phyloP scores from a whole-genome alignment of 139 green algal genomes.

The Chlorella sp. region DNA sequence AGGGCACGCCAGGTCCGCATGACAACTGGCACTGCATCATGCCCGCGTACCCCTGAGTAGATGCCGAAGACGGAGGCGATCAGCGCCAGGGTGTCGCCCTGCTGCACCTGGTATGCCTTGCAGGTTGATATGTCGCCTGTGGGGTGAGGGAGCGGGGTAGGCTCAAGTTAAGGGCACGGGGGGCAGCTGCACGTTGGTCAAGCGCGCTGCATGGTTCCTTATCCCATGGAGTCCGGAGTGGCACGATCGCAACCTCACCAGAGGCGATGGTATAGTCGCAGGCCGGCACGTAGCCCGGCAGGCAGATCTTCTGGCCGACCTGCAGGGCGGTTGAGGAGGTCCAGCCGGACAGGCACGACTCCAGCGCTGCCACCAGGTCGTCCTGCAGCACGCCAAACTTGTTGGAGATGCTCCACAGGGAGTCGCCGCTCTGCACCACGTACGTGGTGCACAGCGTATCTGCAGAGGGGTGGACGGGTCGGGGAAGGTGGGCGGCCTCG shows the following conservation, averaged over 20 bases:
- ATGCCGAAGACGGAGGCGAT: slow-evolving; percentile 37
- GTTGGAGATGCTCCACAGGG: slow-evolving; percentile 25
- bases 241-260: too few species aligned
- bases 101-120: slow-evolving; percentile 34
- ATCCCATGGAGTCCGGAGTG: too few species aligned
- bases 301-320: slow-evolving; percentile 36
- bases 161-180: background rate
- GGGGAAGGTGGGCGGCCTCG: background rate
- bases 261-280: slow-evolving; percentile 16
- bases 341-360: slow-evolving; percentile 29
- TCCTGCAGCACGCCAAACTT: slow-evolving; percentile 13
- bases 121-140: slow-evolving; percentile 7
- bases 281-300: slow-evolving; percentile 26
- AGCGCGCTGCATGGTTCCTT: background rate
- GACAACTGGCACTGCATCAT: too few species aligned
- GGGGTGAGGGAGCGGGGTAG: background rate
- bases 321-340: slow-evolving; percentile 6
- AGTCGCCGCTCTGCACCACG: slow-evolving; percentile 33
- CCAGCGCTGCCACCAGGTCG: slow-evolving; percentile 23
- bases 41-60: background rate
- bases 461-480: background rate
- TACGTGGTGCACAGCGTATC: slow-evolving; percentile 34
- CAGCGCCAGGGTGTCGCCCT: slow-evolving; percentile 35
- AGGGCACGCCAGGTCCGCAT: too few species aligned
- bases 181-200: too few species aligned